Percentiles rank a stretch among this genome's conserved stretches.
Conservation (phyloP, 2,329 filamentous ascomycete genomes). For the Colletotrichum noveboracense region DNA sequence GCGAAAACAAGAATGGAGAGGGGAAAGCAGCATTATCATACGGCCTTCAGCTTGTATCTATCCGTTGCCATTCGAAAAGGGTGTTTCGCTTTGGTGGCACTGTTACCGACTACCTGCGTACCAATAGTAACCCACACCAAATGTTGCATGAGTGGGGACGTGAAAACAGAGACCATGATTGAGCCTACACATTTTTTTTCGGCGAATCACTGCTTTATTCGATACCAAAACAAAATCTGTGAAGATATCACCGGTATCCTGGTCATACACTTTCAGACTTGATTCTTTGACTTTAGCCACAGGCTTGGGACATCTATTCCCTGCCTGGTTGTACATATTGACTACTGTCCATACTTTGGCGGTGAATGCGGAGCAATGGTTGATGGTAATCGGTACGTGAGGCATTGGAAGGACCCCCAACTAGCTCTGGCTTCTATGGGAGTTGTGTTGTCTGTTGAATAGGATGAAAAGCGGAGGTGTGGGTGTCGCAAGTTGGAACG, state of each 20-base stretch:
- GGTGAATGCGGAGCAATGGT: neutral
- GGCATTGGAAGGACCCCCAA: neutral
- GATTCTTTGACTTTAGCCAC: neutral
- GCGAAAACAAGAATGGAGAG: no score
- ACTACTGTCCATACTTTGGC: neutral
- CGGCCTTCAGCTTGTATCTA: no score
- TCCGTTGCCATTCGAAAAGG: no score
- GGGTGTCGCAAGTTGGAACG: neutral
- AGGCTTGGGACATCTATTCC: neutral
- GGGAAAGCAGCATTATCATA: no score
- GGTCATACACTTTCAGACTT: neutral
- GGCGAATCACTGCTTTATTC: neutral
- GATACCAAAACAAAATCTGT: neutral
- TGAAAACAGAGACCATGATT: neutral
- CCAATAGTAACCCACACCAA: neutral
- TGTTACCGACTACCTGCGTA: no score
- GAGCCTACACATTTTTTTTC: neutral
- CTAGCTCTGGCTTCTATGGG: neutral
- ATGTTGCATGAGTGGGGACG: neutral
- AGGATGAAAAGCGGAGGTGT: neutral
- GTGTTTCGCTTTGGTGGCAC: no score
- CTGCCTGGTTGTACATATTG: neutral
- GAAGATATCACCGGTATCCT: neutral
- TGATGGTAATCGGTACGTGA: neutral
- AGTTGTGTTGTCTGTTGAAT: neutral